These are phyloP conservation scores for Fusarium oxysporum DNA, from an alignment of 2,329 filamentous ascomycete genomes.

Conservation along the genomic window DNA sequence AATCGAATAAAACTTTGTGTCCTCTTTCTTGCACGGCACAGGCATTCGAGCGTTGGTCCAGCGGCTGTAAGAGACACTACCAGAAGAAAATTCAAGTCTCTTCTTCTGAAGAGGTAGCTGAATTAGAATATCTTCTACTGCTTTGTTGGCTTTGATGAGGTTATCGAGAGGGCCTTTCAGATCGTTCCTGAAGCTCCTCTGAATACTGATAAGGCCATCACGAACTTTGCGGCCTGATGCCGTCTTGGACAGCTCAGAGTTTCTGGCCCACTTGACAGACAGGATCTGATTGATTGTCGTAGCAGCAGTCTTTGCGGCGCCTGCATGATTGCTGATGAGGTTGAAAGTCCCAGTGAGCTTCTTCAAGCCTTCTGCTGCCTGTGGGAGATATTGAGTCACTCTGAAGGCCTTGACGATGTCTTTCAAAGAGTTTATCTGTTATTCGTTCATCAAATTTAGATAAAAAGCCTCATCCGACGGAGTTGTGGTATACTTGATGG, in stretches of 20 bases:
- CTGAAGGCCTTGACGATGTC: not conserved
- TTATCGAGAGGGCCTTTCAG: slow-evolving; percentile 11
- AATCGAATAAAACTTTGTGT: not conserved
- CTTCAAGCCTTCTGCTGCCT: not conserved
- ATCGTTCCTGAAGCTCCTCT: slow-evolving; percentile 18
- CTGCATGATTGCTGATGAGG: not conserved
- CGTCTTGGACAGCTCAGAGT: not conserved
- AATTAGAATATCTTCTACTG: slow-evolving; percentile 1
- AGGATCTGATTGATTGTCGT: not conserved
- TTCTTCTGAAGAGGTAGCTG: slow-evolving; percentile 21
- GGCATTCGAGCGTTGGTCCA: slow-evolving; percentile 16
- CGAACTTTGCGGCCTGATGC: not conserved
- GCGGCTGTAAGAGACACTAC: slow-evolving; percentile 3
- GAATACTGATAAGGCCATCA: not conserved
- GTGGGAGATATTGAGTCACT: not conserved
- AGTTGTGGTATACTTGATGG: not conserved
- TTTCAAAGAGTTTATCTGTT: not conserved
- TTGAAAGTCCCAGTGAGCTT: not conserved
- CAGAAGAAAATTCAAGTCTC: slow-evolving; percentile 9
- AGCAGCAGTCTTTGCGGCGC: not conserved
- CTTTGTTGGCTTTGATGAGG: slow-evolving; percentile 23
- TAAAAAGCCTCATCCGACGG: not conserved
- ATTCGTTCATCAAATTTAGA: not conserved
- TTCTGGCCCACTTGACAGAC: not conserved
- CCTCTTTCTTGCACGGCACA: slow-evolving; percentile 12